Conservation (phyloP, 78 protist species). For the Dictyostelium capitatum region DNA sequence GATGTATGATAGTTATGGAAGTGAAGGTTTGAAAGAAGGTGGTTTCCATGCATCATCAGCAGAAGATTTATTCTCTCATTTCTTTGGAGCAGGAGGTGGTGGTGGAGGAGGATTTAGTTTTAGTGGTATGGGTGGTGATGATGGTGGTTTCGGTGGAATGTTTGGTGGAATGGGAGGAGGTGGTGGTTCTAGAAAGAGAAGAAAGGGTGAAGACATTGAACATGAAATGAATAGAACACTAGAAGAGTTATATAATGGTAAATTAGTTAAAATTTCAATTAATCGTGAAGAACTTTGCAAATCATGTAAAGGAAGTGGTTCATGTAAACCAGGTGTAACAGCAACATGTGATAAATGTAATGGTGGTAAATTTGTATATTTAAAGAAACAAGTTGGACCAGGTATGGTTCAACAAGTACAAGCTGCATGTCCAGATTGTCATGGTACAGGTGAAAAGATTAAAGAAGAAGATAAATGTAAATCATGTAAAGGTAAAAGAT, state of each 20-base stretch:
- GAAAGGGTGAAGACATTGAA: slow-evolving; percentile 53
- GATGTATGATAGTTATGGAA: slow-evolving; percentile 94
- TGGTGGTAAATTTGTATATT: slow-evolving; percentile 86
- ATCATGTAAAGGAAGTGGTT: slow-evolving; percentile 56
- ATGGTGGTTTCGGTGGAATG: slow-evolving; percentile 43
- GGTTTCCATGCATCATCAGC: slow-evolving; percentile 78
- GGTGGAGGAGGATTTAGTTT: slow-evolving; percentile 33
- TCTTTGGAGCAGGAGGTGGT: slow-evolving; percentile 72
- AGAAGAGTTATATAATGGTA: slow-evolving; percentile 80
- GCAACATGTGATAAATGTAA: slow-evolving; percentile 89
- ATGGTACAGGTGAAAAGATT: slow-evolving; percentile 65
- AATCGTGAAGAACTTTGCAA: slow-evolving; percentile 54
- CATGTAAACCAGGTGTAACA: slow-evolving; percentile 62
- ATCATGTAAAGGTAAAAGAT: slow-evolving; percentile 57
- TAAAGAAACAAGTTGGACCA: slow-evolving; percentile 91
- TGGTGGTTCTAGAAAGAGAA: neutral
- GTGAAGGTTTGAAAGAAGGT: slow-evolving; percentile 93
- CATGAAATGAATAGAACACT: slow-evolving; percentile 64
- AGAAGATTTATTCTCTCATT: slow-evolving; percentile 67
- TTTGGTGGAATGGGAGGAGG: slow-evolving; percentile 26
- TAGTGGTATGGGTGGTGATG: slow-evolving; percentile 77
- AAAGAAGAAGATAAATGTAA: slow-evolving; percentile 66
- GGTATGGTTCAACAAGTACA: slow-evolving; percentile 94
- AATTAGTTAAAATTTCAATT: slow-evolving; percentile 46
- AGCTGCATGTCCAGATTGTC: slow-evolving; percentile 48